Base-by-base conservation (phyloP, 352 stramenopile species). In the Phytophthora meadii region DNA sequence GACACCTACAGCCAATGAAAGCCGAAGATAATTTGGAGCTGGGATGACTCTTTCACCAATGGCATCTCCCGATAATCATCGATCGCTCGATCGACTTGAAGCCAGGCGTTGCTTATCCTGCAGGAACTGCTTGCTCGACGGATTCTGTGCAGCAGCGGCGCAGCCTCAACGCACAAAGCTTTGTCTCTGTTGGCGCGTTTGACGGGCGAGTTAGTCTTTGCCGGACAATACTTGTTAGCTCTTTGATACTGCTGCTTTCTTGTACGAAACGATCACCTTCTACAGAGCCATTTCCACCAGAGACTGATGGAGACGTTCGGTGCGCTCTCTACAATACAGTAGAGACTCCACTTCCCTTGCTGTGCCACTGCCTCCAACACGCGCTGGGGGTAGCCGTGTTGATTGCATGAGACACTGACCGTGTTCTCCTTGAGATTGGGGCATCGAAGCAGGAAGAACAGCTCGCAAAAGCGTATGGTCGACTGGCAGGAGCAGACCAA, bases 401-500 rank as follows among this genome's bases (percentile, higher is more conserved):
- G 46, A 30, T 44, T 61, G 41, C 41, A 61, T 67, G 59, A 42
- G 59, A 67, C 59, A 67, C 42, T 5, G 15, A 27, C 46, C 49
- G 59, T 67, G 59, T 67, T 67, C 48, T 60, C 59, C n/a, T 32
- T 3, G 19, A 27, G 49, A 67, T 67, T 57, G 41, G 58, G 28
- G n/a, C 4, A 51, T 54, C 40, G 58, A 66, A 66, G 58, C 40
- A 36, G 49, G 49, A 44, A 59, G 58, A 60, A 66, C 24, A 25
- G 17, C 15, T n/a, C 52, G 19, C 44, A 41, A 39, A 40, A 48
- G 24, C 44, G 44, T 52, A 10, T 61, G 30, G 25, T 54, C 44
- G 19, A 25, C 34, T 46, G 28, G 28, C 28, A 34, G 28, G 28
- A 34, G 28, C 28, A 30, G 27, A 7, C 28, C 28, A 34, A 34